Evolutionary conservation across 1,139 yeast genomes (phyloP), one percentile per base, ranked within the genome.

Genomic region (Geotrichum aggregatum): DNA sequence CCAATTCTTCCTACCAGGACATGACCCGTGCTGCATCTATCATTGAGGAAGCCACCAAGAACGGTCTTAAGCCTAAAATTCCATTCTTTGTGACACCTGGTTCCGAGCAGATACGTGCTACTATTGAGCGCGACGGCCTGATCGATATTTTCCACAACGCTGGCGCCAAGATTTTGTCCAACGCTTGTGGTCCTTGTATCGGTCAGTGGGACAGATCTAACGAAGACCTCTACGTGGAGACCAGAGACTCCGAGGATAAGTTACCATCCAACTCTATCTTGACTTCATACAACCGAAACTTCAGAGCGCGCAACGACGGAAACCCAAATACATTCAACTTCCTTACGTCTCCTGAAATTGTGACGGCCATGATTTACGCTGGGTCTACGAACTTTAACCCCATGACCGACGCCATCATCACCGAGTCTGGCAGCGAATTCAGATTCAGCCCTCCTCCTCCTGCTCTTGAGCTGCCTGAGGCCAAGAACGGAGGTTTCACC

Each of bases 111-210:
- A 88, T 92, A 64, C 86, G 98, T 78, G 98, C 98, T 63, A 92
- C 98, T 64, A 89, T 92, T 72, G 96, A 84, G 69, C 86, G 98
- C 77, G 98, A 92, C 72, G 98, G 98, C 67, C 91, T 85, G 76
- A 80, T 89, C 66, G 76, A 84, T 68, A 84, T 91, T 65, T 89
- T 92, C 75, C 82, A 83, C 72, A 94, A 87, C 69, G 86, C 85
- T 63, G 98, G 98, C 68, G 98, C 96, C 76, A 78, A 84, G 59
- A 96, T 92, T 58, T 79, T 92, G 74, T 98, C 98, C 63, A 92
- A 92, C 72, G 98, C 98, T 60, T 91, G 98, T 81, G 98, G 98
- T 73, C 98, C 98, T 74, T 91, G 98, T 82, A 92, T 92, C 70
- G 98, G 98, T 72, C 98, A 92, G 81, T 92, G 98, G 98, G 98